phyloP scores from a whole-genome alignment of 306 rosid species.

The Cicer cuneatum region DNA sequence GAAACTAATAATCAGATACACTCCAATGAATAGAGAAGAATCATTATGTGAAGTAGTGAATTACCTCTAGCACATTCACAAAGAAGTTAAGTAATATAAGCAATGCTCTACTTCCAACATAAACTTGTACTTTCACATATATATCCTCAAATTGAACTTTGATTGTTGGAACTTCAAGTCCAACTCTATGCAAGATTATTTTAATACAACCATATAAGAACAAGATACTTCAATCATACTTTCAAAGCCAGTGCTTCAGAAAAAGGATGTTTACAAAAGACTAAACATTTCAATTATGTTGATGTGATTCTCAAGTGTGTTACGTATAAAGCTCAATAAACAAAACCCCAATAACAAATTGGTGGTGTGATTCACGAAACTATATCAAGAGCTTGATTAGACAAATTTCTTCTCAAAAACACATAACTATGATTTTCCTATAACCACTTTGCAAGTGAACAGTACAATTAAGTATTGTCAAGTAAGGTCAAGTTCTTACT shows the following conservation, averaged over 20 bases:
- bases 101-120: constrained; percentile 72
- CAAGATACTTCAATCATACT: neutral
- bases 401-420: too few species aligned
- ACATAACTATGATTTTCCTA: too few species aligned
- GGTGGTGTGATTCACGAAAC: too few species aligned
- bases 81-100: constrained; percentile 68
- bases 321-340: too few species aligned
- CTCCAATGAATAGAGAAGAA: neutral
- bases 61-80: constrained; percentile 63
- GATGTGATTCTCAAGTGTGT: too few species aligned
- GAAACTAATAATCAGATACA: neutral
- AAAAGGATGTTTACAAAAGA: neutral
- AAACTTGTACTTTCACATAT: constrained; percentile 70
- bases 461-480: too few species aligned
- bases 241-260: neutral
- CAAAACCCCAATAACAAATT: too few species aligned
- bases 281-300: too few species aligned
- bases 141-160: constrained; percentile 75
- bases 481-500: too few species aligned
- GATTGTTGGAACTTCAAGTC: too few species aligned
- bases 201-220: neutral
- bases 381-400: too few species aligned
- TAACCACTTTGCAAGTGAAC: too few species aligned
- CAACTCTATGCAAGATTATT: constrained; percentile 1
- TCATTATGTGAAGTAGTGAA: neutral